Base-by-base conservation (phyloP, 331 rosid genomes). In the Acacia concinna region DNA sequence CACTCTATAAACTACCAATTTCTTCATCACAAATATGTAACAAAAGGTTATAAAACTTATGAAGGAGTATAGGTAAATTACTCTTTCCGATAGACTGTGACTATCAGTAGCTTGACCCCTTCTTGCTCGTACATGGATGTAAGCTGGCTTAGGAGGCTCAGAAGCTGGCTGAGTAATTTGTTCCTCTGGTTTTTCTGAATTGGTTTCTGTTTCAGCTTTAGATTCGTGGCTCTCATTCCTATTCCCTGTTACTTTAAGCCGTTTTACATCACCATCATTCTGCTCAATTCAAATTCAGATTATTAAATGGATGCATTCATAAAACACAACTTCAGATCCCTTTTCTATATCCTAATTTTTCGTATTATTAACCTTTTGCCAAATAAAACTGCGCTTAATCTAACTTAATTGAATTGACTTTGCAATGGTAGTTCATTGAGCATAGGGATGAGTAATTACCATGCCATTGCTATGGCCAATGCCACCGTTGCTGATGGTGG, bases 201-300 rank as follows among this genome's bases (percentile, higher is more conserved):
- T 80, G 82, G 30, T 57, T 80, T 86, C 86, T 66, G 78, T 72
- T 83, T 86, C 89, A 73, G 74, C 85, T 77, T 86, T 83, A 41
- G 77, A 63, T n/a, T 74, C 86, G 30, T 65, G 56, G 63, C 74
- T 73, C 10, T 81, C 88, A 47, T 54, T 78, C 63, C 57, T 71
- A 28, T 84, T 65, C 41, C 84, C 90, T 4, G 83, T 54, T 34
- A 81, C 56, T 85, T 86, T 92, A 74, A 82, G 82, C 81, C 94
- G 86, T 62, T 92, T 94, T 60, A 91, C 92, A 40, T 86, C 88
- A 31, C 85, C 75, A 51, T 85, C 95, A 82, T 74, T 86, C 98
- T 94, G 92, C 83, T 49, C 79, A 84, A 72, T 75, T 82, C 78
- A 86, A 73, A 74, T 31, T 56, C 49, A 62, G 14, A 71, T 46